Evolutionary conservation across 2,329 filamentous ascomycete species (phyloP), one percentile per base, ranked within the genome.

Genomic region (Cryphonectria carpinicola): DNA sequence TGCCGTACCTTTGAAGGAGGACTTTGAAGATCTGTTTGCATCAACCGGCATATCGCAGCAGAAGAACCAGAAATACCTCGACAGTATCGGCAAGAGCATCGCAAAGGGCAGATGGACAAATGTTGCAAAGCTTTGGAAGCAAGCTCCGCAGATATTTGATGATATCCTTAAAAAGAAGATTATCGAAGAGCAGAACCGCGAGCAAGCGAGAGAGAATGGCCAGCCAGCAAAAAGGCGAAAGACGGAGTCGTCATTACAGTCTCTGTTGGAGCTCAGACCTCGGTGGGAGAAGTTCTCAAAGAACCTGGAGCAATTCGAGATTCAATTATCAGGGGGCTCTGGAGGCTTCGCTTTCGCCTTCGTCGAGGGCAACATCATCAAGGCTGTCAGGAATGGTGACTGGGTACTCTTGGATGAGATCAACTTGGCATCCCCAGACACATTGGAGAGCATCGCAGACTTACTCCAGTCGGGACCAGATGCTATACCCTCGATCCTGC

Each of bases 341-440:
- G 88, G 93, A 75, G 88, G 86, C 1, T 97, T 98, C 79, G 94
- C 95, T 0, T 99, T 99, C 81, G 93, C 93, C 0, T 99, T 99
- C 78, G 89, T 98, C 0, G 96, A 99, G 80, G 95, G 96, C 73
- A 97, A 97, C 76, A 92, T 99, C 73, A 92, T 99, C 70, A 97
- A 97, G 81, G 96, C 97, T n/a, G 90, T 95, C 35, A 88, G 95
- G 56, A 97, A 98, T 77, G 96, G 96, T 10, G 94, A 98, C 80
- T 99, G 96, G 96, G 92, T 99, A 39, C 86, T 99, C 25, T 86
- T 98, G 37, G 96, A 99, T 78, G 96, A 99, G 80, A 97, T 99
- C 77, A 99, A 99, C 78, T 83, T 99, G 73, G 96, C 96, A 7
- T 95, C 95, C 0, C 91, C 96, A 0, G 97, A 99, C 78, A 98